Evolutionary conservation across 202 grass and related monocot genomes (phyloP).

Genomic region (Alloteropsis angusta): DNA sequence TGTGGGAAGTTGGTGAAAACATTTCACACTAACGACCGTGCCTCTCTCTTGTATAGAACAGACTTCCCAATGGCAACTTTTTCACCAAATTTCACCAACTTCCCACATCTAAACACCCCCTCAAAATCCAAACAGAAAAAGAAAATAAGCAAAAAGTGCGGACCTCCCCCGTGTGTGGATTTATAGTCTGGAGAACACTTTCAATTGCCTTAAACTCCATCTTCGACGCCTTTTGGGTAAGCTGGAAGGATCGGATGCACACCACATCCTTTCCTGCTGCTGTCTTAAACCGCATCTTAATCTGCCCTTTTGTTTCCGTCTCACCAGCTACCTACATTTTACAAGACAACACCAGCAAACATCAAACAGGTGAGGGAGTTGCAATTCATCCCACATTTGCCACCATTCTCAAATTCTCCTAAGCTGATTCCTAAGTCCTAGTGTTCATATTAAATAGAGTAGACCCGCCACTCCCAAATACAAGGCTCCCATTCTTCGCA

Average conservation of each 20-base stretch:
- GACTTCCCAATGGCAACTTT: too few species aligned
- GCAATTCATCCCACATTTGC: background rate
- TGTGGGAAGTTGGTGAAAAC: too few species aligned
- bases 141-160: background rate
- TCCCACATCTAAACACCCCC: too few species aligned
- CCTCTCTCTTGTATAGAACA: too few species aligned
- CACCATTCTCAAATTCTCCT: background rate
- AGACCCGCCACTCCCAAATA: background rate
- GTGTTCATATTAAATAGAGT: background rate
- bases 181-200: slow-evolving; percentile 94
- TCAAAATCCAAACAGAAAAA: slow-evolving; percentile 5
- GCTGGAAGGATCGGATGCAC: slow-evolving; percentile 95
- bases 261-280: slow-evolving; percentile 93
- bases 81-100: too few species aligned
- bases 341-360: background rate
- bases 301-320: slow-evolving; percentile 88
- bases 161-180: slow-evolving; percentile 95
- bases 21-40: too few species aligned
- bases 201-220: slow-evolving; percentile 99
- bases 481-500: background rate
- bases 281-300: slow-evolving; percentile 91
- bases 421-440: background rate
- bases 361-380: background rate
- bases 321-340: slow-evolving; percentile 76
- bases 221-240: slow-evolving; percentile 95